Conservation (phyloP, 1,284 basidiomycete genomes). For the Ganoderma resinaceum region DNA sequence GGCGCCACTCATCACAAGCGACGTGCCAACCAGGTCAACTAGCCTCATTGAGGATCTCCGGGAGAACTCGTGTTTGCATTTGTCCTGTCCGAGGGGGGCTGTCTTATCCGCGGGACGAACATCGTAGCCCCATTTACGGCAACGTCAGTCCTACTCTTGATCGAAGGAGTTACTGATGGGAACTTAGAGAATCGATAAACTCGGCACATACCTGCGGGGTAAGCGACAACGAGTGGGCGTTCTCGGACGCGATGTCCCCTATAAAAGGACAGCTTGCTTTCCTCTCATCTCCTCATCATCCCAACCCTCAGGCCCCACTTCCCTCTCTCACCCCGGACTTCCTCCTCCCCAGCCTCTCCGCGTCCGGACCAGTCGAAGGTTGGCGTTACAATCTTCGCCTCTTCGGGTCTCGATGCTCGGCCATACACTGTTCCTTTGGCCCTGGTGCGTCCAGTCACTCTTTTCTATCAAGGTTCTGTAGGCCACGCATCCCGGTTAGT, state of each 20-base stretch:
- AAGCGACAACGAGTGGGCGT: not conserved
- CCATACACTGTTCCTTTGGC: not conserved
- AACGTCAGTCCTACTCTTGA: not conserved
- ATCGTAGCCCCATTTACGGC: not conserved
- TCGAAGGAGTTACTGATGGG: not conserved
- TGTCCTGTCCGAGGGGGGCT: not conserved
- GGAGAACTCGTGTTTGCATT: slow-evolving; percentile 3
- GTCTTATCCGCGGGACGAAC: not conserved
- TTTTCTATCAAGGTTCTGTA: not conserved
- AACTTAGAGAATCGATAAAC: slow-evolving; percentile 1
- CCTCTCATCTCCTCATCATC: not conserved
- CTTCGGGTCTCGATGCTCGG: not conserved
- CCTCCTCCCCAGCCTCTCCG: not conserved
- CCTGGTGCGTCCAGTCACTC: not conserved
- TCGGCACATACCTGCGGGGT: not conserved
- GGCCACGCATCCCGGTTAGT: not conserved
- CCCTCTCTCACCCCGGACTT: not conserved
- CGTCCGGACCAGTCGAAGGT: not conserved
- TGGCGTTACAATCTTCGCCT: not conserved
- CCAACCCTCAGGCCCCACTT: not conserved
- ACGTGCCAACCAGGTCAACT: not conserved
- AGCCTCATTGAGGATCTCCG: slow-evolving; percentile 3
- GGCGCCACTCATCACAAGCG: not conserved
- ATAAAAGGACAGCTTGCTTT: not conserved
- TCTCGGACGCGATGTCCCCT: not conserved